Conservation (phyloP, 306 rosid genomes). For the Prunus mume region DNA sequence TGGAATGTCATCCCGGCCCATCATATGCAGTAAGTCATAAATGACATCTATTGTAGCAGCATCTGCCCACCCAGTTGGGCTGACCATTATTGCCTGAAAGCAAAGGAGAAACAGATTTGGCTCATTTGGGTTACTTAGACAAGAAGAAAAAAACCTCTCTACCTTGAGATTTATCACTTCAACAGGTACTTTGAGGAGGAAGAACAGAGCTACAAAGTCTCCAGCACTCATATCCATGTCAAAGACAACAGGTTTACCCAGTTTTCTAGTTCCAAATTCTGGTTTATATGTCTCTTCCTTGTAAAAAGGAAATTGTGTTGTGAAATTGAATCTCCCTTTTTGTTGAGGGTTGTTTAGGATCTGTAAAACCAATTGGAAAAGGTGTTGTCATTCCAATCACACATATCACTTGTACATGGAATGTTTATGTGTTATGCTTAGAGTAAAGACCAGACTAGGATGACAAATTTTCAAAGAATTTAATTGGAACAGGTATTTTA, state of each 20-base stretch:
- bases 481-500: neutral
- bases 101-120: neutral
- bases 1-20: constrained; percentile 90
- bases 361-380: constrained; percentile 18
- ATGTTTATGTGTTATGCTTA: too few species aligned
- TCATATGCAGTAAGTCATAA: constrained; percentile 87
- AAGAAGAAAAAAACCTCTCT: neutral
- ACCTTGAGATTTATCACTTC: constrained; percentile 81
- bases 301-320: constrained; percentile 75
- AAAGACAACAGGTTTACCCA: constrained; percentile 79
- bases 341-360: constrained; percentile 43
- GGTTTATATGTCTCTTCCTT: constrained; percentile 63
- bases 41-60: constrained; percentile 82
- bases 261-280: constrained; percentile 36
- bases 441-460: too few species aligned
- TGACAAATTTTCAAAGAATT: neutral
- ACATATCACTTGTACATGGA: neutral
- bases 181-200: constrained; percentile 78
- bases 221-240: constrained; percentile 99
- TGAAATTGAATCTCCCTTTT: constrained; percentile 72
- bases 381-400: neutral
- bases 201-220: constrained; percentile 78
- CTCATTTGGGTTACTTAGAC: too few species aligned
- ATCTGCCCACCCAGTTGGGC: constrained; percentile 94
- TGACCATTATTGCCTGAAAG: constrained; percentile 73